These are phyloP conservation scores for Russula vinacea DNA, from an alignment of 768 basidiomycete species.

Conservation along the genomic window DNA sequence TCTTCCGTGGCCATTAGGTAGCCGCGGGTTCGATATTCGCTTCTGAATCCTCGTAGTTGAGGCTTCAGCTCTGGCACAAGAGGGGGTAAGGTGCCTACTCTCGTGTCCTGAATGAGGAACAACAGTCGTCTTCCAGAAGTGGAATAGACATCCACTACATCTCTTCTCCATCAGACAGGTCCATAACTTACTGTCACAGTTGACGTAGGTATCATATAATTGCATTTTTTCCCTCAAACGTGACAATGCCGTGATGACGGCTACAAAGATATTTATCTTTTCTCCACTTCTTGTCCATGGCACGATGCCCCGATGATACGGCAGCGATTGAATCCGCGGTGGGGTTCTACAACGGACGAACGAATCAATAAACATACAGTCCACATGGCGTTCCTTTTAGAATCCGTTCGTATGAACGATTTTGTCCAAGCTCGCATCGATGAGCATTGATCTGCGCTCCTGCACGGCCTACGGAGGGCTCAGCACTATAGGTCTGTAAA, in stretches of 20 bases:
- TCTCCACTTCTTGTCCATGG: neutral
- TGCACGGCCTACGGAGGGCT: constrained; percentile 18
- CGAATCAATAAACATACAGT: neutral
- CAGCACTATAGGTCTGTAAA: neutral
- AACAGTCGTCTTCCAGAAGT: neutral
- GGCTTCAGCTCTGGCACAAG: neutral
- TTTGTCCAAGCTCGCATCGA: constrained; percentile 14
- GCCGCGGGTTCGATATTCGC: neutral
- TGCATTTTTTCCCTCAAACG: neutral
- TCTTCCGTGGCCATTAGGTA: neutral
- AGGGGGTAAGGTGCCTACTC: neutral
- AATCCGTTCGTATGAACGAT: neutral
- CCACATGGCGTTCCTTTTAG: neutral
- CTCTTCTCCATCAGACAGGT: neutral
- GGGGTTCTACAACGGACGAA: neutral
- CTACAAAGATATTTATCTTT: neutral
- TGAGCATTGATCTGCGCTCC: constrained; percentile 16
- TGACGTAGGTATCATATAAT: neutral
- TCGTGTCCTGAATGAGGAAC: neutral
- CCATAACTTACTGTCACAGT: neutral
- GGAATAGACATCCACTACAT: neutral
- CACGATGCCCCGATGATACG: too few relatives aligned
- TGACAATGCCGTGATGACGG: neutral
- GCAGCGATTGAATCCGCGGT: neutral
- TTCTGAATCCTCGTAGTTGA: neutral